Conservation (phyloP, 2,329 filamentous ascomycete genomes). For the Drechslerella dactyloides region DNA sequence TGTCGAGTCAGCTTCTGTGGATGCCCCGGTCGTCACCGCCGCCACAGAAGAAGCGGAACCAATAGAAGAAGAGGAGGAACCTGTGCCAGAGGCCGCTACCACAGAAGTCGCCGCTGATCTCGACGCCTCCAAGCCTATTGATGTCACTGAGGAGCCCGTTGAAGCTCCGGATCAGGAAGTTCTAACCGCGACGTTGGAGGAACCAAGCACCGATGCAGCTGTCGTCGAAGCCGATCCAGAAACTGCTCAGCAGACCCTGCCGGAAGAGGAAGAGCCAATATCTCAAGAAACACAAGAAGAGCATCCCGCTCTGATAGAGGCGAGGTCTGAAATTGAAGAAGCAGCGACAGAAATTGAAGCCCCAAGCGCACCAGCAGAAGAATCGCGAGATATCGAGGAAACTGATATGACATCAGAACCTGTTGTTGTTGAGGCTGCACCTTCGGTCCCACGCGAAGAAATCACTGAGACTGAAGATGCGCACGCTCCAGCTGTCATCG, state of each 20-base stretch:
- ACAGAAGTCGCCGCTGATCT: not conserved
- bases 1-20: not conserved
- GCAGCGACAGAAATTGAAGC: conserved; percentile 10
- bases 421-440: not conserved
- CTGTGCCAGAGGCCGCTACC: not conserved
- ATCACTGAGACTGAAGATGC: not conserved
- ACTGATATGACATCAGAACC: not conserved
- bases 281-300: conserved; percentile 2
- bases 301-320: not conserved
- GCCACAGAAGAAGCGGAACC: conserved; percentile 14
- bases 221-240: conserved; percentile 8
- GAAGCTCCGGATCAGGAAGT: not conserved
- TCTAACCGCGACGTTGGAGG: not conserved
- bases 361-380: conserved; percentile 6
- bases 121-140: not conserved
- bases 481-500: not conserved
- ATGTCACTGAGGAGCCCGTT: not conserved
- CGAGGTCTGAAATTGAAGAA: not conserved
- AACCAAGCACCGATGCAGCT: not conserved
- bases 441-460: not conserved
- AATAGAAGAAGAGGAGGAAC: conserved; percentile 8
- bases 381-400: conserved; percentile 10
- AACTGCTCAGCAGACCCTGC: not conserved
- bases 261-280: conserved; percentile 7
- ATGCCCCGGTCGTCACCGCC: not conserved